Evolutionary conservation across 2,329 filamentous ascomycete species (phyloP).

Genomic region (Fusarium oxysporum): DNA sequence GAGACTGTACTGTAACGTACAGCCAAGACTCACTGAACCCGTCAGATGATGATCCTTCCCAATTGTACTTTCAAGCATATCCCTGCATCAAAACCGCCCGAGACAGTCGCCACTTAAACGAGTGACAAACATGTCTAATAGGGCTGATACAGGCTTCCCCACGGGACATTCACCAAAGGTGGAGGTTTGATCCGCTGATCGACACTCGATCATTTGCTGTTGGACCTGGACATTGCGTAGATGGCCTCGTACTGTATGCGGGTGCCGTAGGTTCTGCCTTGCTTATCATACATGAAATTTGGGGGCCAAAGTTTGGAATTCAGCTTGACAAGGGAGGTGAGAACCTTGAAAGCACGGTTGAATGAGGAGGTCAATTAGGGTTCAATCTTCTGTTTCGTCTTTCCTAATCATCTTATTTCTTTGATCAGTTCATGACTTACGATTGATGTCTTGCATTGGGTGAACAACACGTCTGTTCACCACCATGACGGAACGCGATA

Average conservation of each 20-base stretch:
- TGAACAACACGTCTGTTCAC: not conserved
- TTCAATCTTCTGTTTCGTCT: not conserved
- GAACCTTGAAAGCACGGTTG: not conserved
- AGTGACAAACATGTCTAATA: not conserved
- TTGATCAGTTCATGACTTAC: not conserved
- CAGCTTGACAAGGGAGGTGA: not conserved
- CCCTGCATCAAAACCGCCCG: not conserved
- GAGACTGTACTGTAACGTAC: not conserved
- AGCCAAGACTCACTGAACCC: not conserved
- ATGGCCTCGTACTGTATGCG: not conserved
- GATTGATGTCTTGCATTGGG: not conserved
- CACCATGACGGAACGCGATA: constrained; percentile 1
- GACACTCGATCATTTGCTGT: not conserved
- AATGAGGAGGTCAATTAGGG: not conserved
- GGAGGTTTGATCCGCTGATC: not conserved
- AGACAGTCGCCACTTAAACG: not conserved
- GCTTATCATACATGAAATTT: not conserved
- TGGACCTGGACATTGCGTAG: not conserved
- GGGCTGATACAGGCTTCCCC: constrained; percentile 14
- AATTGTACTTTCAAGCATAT: not conserved
- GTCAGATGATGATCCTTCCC: constrained; percentile 1
- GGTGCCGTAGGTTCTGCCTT: constrained; percentile 9
- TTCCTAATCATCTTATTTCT: not conserved
- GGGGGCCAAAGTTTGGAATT: not conserved
- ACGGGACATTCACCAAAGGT: not conserved